Conservation (phyloP, 208 protist genomes). For the Leishmania aethiopica region DNA sequence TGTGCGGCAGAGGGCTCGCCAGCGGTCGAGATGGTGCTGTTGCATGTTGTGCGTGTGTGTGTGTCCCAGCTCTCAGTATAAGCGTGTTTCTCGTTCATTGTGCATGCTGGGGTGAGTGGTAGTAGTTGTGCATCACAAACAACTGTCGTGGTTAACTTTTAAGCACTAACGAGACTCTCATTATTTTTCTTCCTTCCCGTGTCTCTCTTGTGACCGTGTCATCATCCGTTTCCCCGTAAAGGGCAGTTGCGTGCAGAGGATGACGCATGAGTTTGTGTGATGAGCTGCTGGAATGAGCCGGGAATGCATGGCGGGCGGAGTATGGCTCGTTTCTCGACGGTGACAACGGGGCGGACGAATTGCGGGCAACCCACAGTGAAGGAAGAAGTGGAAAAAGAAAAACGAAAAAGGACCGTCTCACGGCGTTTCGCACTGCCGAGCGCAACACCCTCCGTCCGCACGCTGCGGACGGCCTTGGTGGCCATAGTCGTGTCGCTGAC, state of each 20-base stretch:
- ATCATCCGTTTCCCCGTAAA: neutral
- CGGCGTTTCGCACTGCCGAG: neutral
- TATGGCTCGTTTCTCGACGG: neutral
- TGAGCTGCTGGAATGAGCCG: neutral
- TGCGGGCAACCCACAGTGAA: neutral
- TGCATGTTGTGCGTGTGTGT: neutral
- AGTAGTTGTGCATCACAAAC: constrained; percentile 4
- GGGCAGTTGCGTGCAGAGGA: neutral
- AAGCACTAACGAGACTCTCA: constrained; percentile 2
- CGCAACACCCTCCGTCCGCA: no score
- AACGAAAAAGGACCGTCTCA: neutral
- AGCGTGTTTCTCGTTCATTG: neutral
- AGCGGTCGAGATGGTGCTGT: neutral
- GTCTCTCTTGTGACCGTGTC: neutral
- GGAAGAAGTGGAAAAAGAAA: neutral
- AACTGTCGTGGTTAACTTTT: constrained; percentile 9
- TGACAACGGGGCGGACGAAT: neutral
- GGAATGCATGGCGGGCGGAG: neutral
- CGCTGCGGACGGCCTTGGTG: neutral
- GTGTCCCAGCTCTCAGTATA: neutral
- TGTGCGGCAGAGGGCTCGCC: neutral
- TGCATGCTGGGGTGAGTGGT: neutral
- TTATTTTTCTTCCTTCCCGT: neutral
- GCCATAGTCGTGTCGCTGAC: neutral
- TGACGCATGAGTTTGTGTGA: neutral